Evolutionary conservation across 1,284 basidiomycete species (phyloP), one percentile per base, ranked within the genome.

Genomic region (Paramarasmius palmivorus): DNA sequence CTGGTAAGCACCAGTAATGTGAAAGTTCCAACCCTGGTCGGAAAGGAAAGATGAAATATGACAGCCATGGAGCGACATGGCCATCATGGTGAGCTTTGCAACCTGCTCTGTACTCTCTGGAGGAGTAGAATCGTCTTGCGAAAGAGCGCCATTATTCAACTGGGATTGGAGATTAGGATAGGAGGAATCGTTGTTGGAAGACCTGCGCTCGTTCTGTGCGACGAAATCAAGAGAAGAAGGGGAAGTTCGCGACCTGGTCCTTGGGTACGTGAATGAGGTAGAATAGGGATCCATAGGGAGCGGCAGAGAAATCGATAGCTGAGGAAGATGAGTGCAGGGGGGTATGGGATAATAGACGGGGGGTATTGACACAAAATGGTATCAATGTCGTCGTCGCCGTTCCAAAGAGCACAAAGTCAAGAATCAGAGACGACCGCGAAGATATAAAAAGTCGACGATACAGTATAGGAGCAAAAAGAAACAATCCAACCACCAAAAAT

Each of bases 1-100:
- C 66, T 92, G 91, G 73, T 95, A 95, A 23, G 87, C 82, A 45
- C 95, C 95, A 56, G 90, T 92, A 60, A 98, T 81, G 69, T 94
- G 87, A 66, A 97, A 95, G 70, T 94, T 95, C 86, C 90, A 93
- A 39, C 81, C 83, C 59, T 88, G 82, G 64, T 90, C 85, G 57
- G 88, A 84, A 47, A 85, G 76, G 55, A 87, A 81, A 73, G 86
- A 93, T 25, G 89, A 86, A 62, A 94, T 82, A 65, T 92, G 86
- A 67, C 90, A 92, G 61, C 83, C 88, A 65, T 94, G 90, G 34
- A 88, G 73, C 51, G 87, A 82, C 75, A 89, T 90, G 58, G 90
- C 87, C 67, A 90, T 84, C 72, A 90, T 78, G 52, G 80, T 85
- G 50, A 95, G 82, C 66, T 90, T 90, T 70, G 93, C 89, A 58